These are phyloP conservation scores for Mediolabrus comicus DNA, from an alignment of 108 stramenopile species.

Conservation along the genomic window DNA sequence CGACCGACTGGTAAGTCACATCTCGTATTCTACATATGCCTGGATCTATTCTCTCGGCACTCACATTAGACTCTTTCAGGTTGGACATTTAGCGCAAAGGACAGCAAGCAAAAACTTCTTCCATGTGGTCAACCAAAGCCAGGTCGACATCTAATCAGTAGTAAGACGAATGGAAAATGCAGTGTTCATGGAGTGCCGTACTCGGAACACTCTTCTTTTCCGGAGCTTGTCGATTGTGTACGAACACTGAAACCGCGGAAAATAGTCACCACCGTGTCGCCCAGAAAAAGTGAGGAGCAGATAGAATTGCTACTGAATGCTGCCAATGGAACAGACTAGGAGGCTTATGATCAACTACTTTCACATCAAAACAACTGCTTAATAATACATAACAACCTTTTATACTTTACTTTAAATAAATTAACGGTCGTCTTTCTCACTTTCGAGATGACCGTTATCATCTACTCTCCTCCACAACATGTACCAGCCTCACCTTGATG, in stretches of 20 bases:
- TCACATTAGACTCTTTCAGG: not conserved
- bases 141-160: slow-evolving; percentile 44
- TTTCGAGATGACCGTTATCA: too few species aligned
- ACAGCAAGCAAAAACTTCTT: slow-evolving; percentile 17
- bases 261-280: slow-evolving; percentile 83
- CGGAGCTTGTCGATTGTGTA: slow-evolving; percentile 86
- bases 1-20: slow-evolving; percentile 56
- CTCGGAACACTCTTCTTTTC: slow-evolving; percentile 87
- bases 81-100: slow-evolving; percentile 34
- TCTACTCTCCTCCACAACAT: too few species aligned
- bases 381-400: too few species aligned
- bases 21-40: not conserved
- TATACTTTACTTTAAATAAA: too few species aligned
- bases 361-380: too few species aligned
- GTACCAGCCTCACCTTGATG: too few species aligned
- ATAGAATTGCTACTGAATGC: slow-evolving; percentile 54
- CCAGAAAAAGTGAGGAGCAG: slow-evolving; percentile 72
- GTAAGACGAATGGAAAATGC: slow-evolving; percentile 49
- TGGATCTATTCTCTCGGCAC: not conserved
- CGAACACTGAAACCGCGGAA: slow-evolving; percentile 62
- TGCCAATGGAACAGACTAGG: too few species aligned
- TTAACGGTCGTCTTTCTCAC: too few species aligned
- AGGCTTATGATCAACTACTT: too few species aligned
- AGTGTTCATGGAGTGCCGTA: slow-evolving; percentile 86
- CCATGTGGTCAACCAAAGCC: slow-evolving; percentile 2